Evolutionary conservation across 768 basidiomycete genomes (phyloP), one percentile per base, ranked within the genome.

Genomic region (Austroboletus eburneus): DNA sequence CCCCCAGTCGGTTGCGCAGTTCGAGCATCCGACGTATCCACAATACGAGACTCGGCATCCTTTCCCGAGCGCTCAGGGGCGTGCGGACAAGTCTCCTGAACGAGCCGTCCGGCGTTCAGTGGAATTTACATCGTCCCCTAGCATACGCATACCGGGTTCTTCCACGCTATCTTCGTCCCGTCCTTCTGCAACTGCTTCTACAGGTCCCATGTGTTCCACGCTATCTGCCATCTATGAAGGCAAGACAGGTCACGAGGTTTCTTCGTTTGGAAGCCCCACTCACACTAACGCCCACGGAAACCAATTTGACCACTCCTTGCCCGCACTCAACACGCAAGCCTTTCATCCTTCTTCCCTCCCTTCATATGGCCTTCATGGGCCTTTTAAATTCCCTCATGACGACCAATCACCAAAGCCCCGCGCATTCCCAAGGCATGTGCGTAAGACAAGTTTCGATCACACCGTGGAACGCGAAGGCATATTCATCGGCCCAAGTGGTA

Each of bases 381-480:
- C 69, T 42, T 70, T 76, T 39, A 67, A 66, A 41, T 56, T 52
- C 43, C 58, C 58, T 41, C 52, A 45, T 50, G 54, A 74, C 50
- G 51, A 65, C 55, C 55, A 59, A 21, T 57, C 69, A 48, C 57
- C 65, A 42, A 69, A 69, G 51, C 59, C 74, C 54, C 81, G 76
- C 52, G 67, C 75, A 24, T 89, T 92, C 62, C 89, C 92, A 43
- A 79, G 85, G 49, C 86, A 87, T 66, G 89, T 91, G 48, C 80
- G 92, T 51, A 96, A 96, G 74, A 91, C 92, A 38, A 92, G 90
- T 67, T 95, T 93, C 64, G 92, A 96, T 66, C 92, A 93, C 67
- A 93, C 92, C 4, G 84, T 94, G 33, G 76, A 78, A 30, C 79
- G 78, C 53, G 81, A 85, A 50, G 79, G 76, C 30, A 75, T 83